Evolutionary conservation across 441 rosid species (phyloP), one percentile per base, ranked within the genome.

Genomic region (Euphorbia celastroides): DNA sequence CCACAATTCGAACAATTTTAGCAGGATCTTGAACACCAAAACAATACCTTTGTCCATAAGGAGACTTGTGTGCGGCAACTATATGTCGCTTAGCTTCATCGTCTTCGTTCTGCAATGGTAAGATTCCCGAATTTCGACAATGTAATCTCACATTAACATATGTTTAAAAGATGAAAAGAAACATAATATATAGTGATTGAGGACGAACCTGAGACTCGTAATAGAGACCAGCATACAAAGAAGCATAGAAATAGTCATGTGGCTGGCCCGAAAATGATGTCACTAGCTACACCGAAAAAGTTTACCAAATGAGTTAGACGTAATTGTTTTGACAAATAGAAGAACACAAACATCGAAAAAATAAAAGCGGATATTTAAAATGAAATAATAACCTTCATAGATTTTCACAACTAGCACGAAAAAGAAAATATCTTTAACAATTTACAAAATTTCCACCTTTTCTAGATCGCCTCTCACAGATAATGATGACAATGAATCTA

Each of bases 191-290:
- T 42, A 54, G 7, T 75, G 42, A 78, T 52, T 46, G 60, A 22
- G 71, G 67, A 48, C 71, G 62, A 74, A 93, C 97, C 94, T 90
- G 81, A 44, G 97, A 83, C 84, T 93, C 97, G 52, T 83, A 75
- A 73, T 81, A 90, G 48, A 93, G 84, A 12, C 98, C 96, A 11
- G 89, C 87, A 69, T 90, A 90, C 54, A 90, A 67, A 22, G 91
- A 86, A 34, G 97, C 88, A 55, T 90, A 93, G 76, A 93, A 93
- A 64, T 62, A 76, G 66, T 88, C 90, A 17, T 78, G 77, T 60
- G 70, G 78, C 65, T 26, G 82, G 68, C 90, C 89, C 1, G 78
- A 81, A 81, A 93, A 90, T 56, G 72, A 79, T 60, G 82, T 74
- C 38, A 71, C 91, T 46, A 93, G 83, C 98, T 93, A 66, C 41